These are phyloP conservation scores for Camelina sativa DNA, from an alignment of 345 rosid genomes.

Conservation along the genomic window DNA sequence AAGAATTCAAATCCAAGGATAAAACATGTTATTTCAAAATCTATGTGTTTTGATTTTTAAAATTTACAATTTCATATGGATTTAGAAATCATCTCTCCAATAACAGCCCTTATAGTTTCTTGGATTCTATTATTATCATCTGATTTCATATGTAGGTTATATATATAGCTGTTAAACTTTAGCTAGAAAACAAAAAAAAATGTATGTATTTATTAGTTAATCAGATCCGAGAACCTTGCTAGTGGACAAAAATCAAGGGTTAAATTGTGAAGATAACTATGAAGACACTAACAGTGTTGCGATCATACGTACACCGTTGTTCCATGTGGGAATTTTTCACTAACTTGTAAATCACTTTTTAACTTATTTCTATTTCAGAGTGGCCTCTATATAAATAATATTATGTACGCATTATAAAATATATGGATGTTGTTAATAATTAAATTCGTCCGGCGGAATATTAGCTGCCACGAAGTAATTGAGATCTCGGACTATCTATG, in stretches of 20 bases:
- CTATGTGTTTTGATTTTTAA: no score
- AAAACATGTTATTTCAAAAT: no score
- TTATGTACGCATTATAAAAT: no score
- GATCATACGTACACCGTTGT: background rate
- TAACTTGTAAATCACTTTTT: background rate
- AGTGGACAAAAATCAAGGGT: background rate
- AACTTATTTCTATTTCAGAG: background rate
- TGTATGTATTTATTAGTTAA: background rate
- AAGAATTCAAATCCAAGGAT: no score
- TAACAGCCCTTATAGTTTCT: no score
- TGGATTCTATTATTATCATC: background rate
- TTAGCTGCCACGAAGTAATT: conserved; percentile 38
- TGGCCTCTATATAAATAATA: background rate
- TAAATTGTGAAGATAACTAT: background rate
- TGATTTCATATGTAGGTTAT: background rate
- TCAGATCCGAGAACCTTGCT: conserved; percentile 8
- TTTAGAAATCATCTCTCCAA: no score
- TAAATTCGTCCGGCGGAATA: conserved; percentile 24
- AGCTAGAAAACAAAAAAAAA: background rate
- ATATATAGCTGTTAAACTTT: background rate
- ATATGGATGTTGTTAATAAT: no score
- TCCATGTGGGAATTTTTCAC: background rate
- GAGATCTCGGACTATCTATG: conserved; percentile 32
- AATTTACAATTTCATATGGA: no score
- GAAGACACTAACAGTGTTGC: background rate